Conservation (phyloP, 2,329 filamentous ascomycete species). For the Sporothrix euskadiensis region DNA sequence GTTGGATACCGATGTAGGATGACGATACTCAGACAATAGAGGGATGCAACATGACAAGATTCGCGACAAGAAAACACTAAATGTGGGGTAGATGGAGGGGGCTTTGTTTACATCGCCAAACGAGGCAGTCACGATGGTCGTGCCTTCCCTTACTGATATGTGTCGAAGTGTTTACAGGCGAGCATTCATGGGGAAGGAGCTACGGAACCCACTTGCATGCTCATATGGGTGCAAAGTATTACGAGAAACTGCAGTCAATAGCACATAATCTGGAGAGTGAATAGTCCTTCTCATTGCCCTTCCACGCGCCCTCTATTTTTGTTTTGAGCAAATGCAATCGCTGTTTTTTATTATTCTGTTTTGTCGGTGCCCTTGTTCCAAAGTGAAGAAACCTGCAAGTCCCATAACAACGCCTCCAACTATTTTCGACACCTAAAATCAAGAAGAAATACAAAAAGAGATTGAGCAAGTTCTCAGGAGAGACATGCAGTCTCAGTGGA, state of each 20-base stretch:
- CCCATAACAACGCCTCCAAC: background rate
- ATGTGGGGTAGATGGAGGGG: background rate
- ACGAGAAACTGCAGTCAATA: background rate
- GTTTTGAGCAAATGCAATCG: background rate
- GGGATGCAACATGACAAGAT: background rate
- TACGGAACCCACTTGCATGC: background rate
- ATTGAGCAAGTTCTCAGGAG: background rate
- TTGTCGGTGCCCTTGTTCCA: background rate
- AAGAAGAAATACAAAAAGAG: background rate
- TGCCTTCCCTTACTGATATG: background rate
- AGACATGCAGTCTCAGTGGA: slow-evolving; percentile 50
- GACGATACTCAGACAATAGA: background rate
- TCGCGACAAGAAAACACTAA: background rate
- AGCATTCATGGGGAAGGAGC: background rate
- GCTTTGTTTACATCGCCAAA: background rate
- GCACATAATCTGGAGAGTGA: background rate
- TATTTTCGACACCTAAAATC: background rate
- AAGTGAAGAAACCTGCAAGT: background rate
- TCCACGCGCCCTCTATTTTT: background rate
- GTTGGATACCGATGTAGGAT: background rate
- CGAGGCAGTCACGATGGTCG: slow-evolving; percentile 8
- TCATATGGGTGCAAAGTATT: background rate
- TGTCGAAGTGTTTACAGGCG: background rate
- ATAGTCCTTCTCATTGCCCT: background rate
- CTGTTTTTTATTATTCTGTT: slow-evolving; percentile 10